Percentiles rank a stretch among this genome's conserved stretches.
phyloP scores from a whole-genome alignment of 306 rosid genomes.

The Cucumis cinereus region DNA sequence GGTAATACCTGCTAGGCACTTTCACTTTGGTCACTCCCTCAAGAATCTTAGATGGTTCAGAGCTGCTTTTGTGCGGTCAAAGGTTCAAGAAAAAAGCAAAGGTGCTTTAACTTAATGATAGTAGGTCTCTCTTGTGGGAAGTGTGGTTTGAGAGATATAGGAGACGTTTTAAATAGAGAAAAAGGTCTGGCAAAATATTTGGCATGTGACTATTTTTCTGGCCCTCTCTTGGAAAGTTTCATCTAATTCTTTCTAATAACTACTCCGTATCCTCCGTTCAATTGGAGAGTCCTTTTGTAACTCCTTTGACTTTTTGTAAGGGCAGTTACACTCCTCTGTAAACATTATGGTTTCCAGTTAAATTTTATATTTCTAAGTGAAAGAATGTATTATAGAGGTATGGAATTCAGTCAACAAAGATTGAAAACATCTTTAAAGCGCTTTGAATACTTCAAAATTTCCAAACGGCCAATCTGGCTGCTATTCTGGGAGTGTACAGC shows the following conservation, averaged over 20 bases:
- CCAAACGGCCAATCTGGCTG: background rate
- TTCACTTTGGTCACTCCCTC: background rate
- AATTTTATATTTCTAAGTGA: background rate
- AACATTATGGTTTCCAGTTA: background rate
- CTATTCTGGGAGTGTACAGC: background rate
- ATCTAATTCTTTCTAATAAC: background rate
- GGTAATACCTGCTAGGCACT: background rate
- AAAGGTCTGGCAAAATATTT: background rate
- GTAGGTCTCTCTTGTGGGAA: background rate
- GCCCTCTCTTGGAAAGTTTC: background rate
- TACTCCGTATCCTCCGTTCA: background rate
- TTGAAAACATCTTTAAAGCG: background rate
- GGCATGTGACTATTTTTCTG: background rate
- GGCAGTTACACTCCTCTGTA: background rate
- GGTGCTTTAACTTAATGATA: background rate
- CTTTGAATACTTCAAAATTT: background rate
- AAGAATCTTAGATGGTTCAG: background rate
- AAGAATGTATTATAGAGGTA: background rate
- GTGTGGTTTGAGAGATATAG: background rate
- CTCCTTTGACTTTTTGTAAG: background rate
- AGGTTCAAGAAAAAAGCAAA: background rate
- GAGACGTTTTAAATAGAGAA: background rate
- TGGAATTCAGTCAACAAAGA: background rate
- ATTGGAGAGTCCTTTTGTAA: background rate
- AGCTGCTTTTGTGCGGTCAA: background rate